Percentiles rank a stretch among this genome's conserved stretches.
These are phyloP conservation scores for Ogataea chonburiensis DNA, from an alignment of 805 yeast species.

Conservation along the genomic window DNA sequence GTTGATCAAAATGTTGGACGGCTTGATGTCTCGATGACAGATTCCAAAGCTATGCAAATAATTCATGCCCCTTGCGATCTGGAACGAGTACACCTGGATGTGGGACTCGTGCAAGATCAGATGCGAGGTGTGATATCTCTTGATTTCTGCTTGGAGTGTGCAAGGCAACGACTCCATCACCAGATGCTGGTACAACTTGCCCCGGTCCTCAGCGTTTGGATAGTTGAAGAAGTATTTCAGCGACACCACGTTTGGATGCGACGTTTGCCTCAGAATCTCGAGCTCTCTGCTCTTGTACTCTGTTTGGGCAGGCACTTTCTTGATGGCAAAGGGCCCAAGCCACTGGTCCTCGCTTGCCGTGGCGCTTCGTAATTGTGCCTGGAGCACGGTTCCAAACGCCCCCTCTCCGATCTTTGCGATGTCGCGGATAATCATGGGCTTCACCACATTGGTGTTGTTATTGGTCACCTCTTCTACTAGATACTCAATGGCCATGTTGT, in stretches of 20 bases:
- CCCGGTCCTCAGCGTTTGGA: constrained; percentile 54
- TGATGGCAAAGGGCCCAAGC: constrained; percentile 83
- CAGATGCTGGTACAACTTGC: constrained; percentile 69
- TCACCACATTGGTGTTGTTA: constrained; percentile 49
- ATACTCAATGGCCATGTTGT: constrained; percentile 38
- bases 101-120: constrained; percentile 68
- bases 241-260: constrained; percentile 76
- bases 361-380: constrained; percentile 50
- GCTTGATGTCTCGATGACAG: constrained; percentile 83
- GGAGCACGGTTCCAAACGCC: constrained; percentile 82
- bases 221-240: constrained; percentile 71
- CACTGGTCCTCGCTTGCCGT: constrained; percentile 37
- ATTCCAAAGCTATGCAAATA: constrained; percentile 78
- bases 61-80: constrained; percentile 79
- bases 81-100: constrained; percentile 74
- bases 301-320: constrained; percentile 83
- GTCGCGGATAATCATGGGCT: constrained; percentile 68
- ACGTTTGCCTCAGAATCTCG: constrained; percentile 69
- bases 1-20: constrained; percentile 76
- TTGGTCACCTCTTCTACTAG: constrained; percentile 62
- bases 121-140: constrained; percentile 60
- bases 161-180: constrained; percentile 90
- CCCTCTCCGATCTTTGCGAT: constrained; percentile 80
- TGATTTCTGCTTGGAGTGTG: constrained; percentile 72
- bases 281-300: constrained; percentile 82